Percentiles rank a stretch among this genome's conserved stretches.
phyloP scores from a whole-genome alignment of 208 protist species.

The Porcisia deanei region DNA sequence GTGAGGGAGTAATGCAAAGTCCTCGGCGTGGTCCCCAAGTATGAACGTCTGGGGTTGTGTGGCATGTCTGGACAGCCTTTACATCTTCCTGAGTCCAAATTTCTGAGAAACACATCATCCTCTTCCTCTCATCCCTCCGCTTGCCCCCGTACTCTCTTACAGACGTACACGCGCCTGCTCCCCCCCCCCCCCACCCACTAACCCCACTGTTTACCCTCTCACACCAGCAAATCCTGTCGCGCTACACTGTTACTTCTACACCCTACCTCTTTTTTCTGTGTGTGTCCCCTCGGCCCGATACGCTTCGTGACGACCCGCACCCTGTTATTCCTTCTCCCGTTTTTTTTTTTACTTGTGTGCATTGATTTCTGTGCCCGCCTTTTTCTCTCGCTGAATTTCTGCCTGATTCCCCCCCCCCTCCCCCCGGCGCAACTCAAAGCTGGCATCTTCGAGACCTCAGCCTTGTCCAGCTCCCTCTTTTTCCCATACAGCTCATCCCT shows the following conservation, averaged over 20 bases:
- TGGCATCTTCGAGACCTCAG: too few species aligned
- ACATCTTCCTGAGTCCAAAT: background rate
- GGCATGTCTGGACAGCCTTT: background rate
- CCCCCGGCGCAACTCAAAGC: too few species aligned
- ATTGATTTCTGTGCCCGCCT: too few species aligned
- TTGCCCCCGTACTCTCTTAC: background rate
- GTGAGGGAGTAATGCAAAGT: background rate
- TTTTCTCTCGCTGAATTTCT: too few species aligned
- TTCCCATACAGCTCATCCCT: too few species aligned
- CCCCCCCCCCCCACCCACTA: background rate
- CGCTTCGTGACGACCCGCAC: too few species aligned
- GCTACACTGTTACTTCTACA: background rate
- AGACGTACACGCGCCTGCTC: background rate
- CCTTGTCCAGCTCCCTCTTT: too few species aligned
- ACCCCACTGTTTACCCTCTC: too few species aligned
- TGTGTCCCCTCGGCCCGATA: too few species aligned
- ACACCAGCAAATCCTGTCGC: background rate
- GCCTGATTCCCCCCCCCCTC: too few species aligned
- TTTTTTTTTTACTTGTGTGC: conserved; percentile 17
- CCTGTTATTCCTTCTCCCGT: background rate
- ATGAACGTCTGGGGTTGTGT: background rate
- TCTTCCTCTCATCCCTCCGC: background rate
- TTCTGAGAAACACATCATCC: background rate
- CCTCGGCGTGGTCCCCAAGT: background rate
- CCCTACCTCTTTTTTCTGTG: too few species aligned